Evolutionary conservation across 345 rosid species (phyloP).

Genomic region (Lagerstroemia speciosa): DNA sequence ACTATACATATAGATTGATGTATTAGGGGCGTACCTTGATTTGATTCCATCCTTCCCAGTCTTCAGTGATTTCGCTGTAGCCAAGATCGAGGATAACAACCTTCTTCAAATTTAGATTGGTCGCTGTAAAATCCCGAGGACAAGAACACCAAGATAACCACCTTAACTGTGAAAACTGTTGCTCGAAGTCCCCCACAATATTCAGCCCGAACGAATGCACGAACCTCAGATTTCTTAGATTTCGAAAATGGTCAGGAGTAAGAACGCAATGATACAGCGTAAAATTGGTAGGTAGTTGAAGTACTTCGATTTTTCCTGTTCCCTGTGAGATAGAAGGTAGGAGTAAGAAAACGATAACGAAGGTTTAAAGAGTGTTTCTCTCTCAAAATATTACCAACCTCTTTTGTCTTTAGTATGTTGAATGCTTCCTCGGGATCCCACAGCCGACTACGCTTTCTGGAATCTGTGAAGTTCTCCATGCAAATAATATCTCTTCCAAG

Average conservation of each 20-base stretch:
- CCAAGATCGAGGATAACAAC: conserved; percentile 2
- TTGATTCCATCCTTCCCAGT: background rate
- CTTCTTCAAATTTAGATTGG: background rate
- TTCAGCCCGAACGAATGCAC: background rate
- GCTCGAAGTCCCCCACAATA: conserved; percentile 2
- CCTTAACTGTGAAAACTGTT: background rate
- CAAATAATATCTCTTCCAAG: conserved; percentile 6
- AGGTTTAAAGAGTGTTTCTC: background rate
- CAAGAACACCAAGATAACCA: background rate
- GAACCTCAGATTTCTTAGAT: conserved; percentile 1
- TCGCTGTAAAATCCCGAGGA: background rate
- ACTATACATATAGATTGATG: background rate
- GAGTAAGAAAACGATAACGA: background rate
- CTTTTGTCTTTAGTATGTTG: background rate
- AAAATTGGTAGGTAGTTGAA: background rate
- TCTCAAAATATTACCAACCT: background rate
- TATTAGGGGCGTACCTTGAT: background rate
- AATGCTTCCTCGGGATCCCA: conserved; percentile 7
- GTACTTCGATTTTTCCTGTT: background rate
- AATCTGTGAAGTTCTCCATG: background rate
- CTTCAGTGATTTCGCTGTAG: background rate
- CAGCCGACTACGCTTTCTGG: conserved; percentile 1
- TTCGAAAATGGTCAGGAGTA: background rate
- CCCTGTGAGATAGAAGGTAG: background rate
- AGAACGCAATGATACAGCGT: background rate